Conservation (phyloP, 2,329 filamentous ascomycete species). For the Colletotrichum sp. region DNA sequence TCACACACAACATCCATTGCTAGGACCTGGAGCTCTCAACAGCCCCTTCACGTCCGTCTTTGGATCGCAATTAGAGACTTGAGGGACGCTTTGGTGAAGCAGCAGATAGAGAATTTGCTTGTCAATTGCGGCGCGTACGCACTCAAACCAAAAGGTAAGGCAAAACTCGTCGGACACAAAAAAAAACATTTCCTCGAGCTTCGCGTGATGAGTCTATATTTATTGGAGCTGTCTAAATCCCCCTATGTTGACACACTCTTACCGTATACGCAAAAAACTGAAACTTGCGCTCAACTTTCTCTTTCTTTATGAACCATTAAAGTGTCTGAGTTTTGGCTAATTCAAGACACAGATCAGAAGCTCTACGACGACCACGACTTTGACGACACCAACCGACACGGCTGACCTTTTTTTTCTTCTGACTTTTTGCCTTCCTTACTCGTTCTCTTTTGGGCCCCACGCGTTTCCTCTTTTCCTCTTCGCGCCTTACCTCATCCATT, state of each 20-base stretch:
- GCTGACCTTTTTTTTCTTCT: neutral
- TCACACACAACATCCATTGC: neutral
- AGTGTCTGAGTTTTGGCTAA: constrained; percentile 15
- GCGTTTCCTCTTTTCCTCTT: neutral
- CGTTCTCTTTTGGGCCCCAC: neutral
- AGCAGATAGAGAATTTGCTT: neutral
- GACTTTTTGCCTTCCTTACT: neutral
- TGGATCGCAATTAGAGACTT: neutral
- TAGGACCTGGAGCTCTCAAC: neutral
- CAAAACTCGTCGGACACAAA: neutral
- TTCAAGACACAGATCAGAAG: constrained; percentile 10
- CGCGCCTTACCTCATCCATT: neutral
- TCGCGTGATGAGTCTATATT: constrained; percentile 48
- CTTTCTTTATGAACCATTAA: neutral
- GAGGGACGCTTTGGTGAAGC: neutral
- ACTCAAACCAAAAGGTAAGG: constrained; percentile 7
- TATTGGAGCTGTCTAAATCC: constrained; percentile 83
- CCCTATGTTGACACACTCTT: constrained; percentile 63
- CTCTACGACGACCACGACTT: neutral
- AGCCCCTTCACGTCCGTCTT: neutral
- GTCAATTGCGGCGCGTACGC: neutral
- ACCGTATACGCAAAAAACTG: constrained; percentile 62
- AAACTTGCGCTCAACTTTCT: constrained; percentile 29
- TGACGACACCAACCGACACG: constrained; percentile 24
- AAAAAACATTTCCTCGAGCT: neutral